phyloP scores from a whole-genome alignment of 2,329 filamentous ascomycete species.

The Didymella pinodella region DNA sequence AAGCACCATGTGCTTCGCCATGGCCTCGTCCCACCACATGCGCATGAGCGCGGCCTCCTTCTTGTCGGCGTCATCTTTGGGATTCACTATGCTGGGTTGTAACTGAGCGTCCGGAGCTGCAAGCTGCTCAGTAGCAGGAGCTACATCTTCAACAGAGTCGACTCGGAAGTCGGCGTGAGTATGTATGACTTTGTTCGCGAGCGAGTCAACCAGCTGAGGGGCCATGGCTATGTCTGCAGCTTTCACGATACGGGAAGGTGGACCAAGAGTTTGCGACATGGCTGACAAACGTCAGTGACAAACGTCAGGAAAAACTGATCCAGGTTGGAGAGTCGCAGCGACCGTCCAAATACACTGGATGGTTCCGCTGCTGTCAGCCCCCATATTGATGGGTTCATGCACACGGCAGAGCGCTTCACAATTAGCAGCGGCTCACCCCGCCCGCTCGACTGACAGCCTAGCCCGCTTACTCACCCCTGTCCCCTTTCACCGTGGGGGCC shows the following conservation, averaged over 20 bases:
- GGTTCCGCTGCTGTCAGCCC: conserved; percentile 36
- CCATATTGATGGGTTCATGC: conserved; percentile 26
- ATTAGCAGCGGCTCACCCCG: conserved; percentile 21
- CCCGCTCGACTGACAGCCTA: conserved; percentile 8
- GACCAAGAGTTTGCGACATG: conserved; percentile 24
- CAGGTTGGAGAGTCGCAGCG: conserved; percentile 19
- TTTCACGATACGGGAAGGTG: conserved; percentile 21
- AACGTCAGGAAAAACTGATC: too few species aligned
- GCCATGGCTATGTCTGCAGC: conserved; percentile 29
- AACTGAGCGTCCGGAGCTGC: conserved; percentile 7
- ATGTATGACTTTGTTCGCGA: conserved; percentile 28
- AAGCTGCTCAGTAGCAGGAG: conserved; percentile 3
- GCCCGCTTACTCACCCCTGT: conserved; percentile 7
- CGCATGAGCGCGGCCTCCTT: conserved; percentile 39
- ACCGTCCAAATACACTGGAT: conserved; percentile 22
- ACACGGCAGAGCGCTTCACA: conserved; percentile 17
- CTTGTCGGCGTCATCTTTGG: conserved; percentile 28
- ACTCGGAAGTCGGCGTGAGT: conserved; percentile 40
- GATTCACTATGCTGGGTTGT: conserved; percentile 10
- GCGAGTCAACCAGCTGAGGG: conserved; percentile 24
- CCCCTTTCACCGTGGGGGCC: conserved; percentile 30
- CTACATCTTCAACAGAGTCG: conserved; percentile 30
- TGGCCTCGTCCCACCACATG: conserved; percentile 46
- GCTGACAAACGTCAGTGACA: not conserved
- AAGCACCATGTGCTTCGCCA: conserved; percentile 41